Base-by-base conservation (phyloP, 1,284 basidiomycete species). In the Laetiporus sulphureus region DNA sequence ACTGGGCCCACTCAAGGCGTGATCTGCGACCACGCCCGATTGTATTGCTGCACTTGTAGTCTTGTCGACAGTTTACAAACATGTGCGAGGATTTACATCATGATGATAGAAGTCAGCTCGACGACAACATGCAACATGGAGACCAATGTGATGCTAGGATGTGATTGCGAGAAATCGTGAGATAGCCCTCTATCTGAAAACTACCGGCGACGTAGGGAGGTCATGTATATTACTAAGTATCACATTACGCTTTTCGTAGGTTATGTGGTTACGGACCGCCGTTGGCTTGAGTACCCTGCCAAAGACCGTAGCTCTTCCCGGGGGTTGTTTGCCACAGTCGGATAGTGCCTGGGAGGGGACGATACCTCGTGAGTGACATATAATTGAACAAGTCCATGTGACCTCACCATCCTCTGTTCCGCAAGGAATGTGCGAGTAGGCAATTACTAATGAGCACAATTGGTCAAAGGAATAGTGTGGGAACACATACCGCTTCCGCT, bases 271-370 rank as follows among this genome's bases (percentile, higher is more conserved):
- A 50, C 60, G 61, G 67, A 52, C 71, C 69, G 42, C 73, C 75
- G 54, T 76, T 77, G 29, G 68, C 56, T 43, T 53, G 53, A 52
- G 68, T 62, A 32, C 83, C 83, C 65, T 92, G 85, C 93, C 93
- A 97, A 46, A 97, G 69, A 36, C 94, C 93, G 56, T 97, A 98
- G 25, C 79, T 77, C 65, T 91, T 95, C 21, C 91, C 91, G 1
- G 94, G 93, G 24, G 79, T 87, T 13, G 91, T 95, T 67, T 97
- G 94, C 95, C 95, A 98, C 38, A 98, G 69, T 40, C 94, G 81
- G 56, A 98, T 96, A 2, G 94, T 97, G 36, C 83, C 88, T 85
- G 53, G 25, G 38, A 29, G 37, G 11, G n/a, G 8, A 23, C 5
- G 10, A 35, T 24, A 35, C 12, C 22, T 33, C 13, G 24, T 34